Percentiles rank a stretch among this genome's conserved stretches.
phyloP scores from a whole-genome alignment of 768 basidiomycete species.

The Crepidotus variabilis region DNA sequence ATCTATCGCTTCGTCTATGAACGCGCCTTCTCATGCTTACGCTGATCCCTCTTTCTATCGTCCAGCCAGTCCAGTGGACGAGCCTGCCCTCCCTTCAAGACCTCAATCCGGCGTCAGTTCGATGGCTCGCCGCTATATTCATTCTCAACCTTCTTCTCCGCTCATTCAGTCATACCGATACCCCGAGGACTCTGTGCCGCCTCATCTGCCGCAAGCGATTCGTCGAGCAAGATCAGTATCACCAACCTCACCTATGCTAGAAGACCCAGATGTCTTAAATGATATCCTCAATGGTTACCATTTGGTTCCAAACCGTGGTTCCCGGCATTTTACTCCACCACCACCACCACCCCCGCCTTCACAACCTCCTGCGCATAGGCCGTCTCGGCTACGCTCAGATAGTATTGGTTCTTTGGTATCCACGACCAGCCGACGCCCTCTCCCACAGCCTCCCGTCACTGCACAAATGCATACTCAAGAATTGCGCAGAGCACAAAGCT shows the following conservation, averaged over 20 bases:
- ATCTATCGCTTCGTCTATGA: conserved; percentile 37
- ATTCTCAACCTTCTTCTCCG: conserved; percentile 1
- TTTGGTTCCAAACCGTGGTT: neutral
- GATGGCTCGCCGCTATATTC: neutral
- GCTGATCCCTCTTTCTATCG: neutral
- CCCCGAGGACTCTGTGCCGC: neutral
- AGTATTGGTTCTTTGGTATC: conserved; percentile 1
- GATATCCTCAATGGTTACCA: neutral
- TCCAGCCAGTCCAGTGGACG: neutral
- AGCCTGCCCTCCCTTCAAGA: neutral
- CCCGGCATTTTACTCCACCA: neutral
- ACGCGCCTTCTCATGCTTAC: conserved; percentile 36
- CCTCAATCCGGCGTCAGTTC: neutral
- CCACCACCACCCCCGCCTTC: neutral
- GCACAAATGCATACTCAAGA: neutral
- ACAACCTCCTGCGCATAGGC: neutral
- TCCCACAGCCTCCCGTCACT: neutral
- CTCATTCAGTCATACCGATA: neutral
- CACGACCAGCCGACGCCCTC: conserved; percentile 1
- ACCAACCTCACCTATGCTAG: neutral
- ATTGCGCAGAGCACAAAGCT: conserved; percentile 1
- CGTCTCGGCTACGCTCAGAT: neutral
- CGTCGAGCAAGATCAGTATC: neutral
- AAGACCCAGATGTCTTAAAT: neutral
- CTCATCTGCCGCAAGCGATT: neutral